A percentile compares a stretch with the other conserved stretches of the same genome.
These are phyloP conservation scores for Pythium aquatile DNA, from an alignment of 352 stramenopile species.

Conservation along the genomic window DNA sequence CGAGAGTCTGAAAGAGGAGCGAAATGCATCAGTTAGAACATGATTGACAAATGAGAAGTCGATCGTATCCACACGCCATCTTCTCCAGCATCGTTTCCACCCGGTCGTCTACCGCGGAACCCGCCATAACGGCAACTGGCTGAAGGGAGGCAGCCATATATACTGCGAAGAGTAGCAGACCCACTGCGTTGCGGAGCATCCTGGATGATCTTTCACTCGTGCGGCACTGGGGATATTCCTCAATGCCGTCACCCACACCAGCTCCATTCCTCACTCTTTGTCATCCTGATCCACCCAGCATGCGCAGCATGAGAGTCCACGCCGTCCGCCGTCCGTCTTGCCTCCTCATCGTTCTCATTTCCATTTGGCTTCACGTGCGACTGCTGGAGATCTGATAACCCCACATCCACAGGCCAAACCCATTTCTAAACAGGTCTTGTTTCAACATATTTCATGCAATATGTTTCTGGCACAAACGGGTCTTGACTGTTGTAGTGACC, in stretches of 20 bases:
- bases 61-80: slow-evolving; percentile 3
- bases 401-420: background rate
- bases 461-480: background rate
- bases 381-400: slow-evolving; percentile 1
- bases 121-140: background rate
- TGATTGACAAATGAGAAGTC: background rate
- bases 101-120: background rate
- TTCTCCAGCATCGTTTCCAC: slow-evolving; percentile 16
- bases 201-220: background rate
- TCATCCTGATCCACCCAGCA: no score
- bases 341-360: background rate
- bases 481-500: slow-evolving; percentile 3
- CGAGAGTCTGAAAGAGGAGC: slow-evolving; percentile 15
- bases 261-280: no score
- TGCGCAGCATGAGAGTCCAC: no score
- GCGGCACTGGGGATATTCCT: background rate
- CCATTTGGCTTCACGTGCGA: background rate
- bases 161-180: background rate
- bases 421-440: background rate
- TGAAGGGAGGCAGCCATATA: background rate
- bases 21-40: background rate
- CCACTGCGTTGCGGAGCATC: background rate
- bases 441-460: background rate
- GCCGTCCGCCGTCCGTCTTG: no score
- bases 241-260: background rate